Conservation (phyloP, 1,284 basidiomycete genomes). For the Apiotrichum domesticum region DNA sequence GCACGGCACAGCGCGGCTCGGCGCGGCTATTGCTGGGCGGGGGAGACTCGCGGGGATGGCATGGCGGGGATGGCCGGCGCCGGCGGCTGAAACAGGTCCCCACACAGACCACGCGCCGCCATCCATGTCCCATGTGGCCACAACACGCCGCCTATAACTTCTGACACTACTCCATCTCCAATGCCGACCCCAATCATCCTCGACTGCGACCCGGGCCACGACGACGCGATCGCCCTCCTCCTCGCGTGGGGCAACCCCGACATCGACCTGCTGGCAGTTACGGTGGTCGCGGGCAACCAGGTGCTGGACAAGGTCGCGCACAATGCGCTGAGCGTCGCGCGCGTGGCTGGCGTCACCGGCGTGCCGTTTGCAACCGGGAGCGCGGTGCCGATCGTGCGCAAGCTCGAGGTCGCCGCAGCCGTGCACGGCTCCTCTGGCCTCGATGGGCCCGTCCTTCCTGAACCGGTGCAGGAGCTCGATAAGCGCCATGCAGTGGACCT, state of each 20-base stretch:
- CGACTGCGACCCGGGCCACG: constrained; percentile 24
- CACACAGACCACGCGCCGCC: too few species aligned
- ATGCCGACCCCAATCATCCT: constrained; percentile 11
- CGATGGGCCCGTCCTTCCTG: constrained; percentile 11
- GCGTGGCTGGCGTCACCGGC: constrained; percentile 10
- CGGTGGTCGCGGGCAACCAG: constrained; percentile 22
- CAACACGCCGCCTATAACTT: too few species aligned
- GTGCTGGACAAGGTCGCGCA: constrained; percentile 13
- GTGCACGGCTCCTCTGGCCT: constrained; percentile 14
- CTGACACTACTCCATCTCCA: too few species aligned
- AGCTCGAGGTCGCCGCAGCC: constrained; percentile 1
- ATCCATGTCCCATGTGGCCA: too few species aligned
- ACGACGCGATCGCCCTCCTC: constrained; percentile 21
- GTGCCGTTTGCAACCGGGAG: constrained; percentile 11
- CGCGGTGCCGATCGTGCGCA: constrained; percentile 1
- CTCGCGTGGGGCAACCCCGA: constrained; percentile 18
- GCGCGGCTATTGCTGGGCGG: too few species aligned
- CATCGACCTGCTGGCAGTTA: constrained; percentile 18
- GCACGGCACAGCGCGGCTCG: too few species aligned
- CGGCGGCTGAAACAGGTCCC: too few species aligned
- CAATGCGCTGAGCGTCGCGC: constrained; percentile 15
- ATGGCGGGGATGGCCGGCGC: too few species aligned
- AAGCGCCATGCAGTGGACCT: constrained; percentile 9
- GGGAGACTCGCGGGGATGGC: too few species aligned
- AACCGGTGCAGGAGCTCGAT: constrained; percentile 1